Base-by-base conservation (phyloP, 495 filamentous ascomycete genomes). In the Annulohypoxylon moriforme region DNA sequence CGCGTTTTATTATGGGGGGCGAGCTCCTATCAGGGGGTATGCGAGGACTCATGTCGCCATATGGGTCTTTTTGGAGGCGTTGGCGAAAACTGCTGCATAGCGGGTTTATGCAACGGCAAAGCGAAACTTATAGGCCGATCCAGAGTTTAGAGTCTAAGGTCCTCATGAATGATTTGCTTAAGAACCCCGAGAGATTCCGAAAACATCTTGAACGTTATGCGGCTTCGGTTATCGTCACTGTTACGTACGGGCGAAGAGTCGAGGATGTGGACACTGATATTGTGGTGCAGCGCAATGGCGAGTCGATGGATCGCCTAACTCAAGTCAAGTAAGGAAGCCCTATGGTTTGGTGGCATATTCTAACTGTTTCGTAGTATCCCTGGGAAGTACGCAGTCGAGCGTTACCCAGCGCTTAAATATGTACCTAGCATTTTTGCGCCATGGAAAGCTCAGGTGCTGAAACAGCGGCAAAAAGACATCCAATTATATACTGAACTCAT, bases 201-300 rank as follows among this genome's bases (percentile, higher is more conserved):
- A 77, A 64, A 8, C 79, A 81, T 52, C 72, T 81, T 18, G 86
- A 89, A 72, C 81, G 88, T 29, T 90, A 88, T 70, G 86, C 88
- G 1, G 84, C 85, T 6, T 86, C 84, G 33, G 84, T 90, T 24
- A 86, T 89, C 33, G 85, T 88, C 22, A 87, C 81, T 18, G 85
- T 89, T 20, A 85, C 85, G 10, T 89, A 89, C 69, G 87, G 87
- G 5, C 82, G 87, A 27, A 77, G 87, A 25, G 86, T 89, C 14
- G 83, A 88, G 73, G 77, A 84, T 18, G 78, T 88, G 31, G 77
- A 85, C 31, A 84, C 84, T 16, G 79, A 85, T 50, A 78, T 85
- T 29, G 85, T 90, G 18, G 80, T 82, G 11, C 77, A 81, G 42
- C 80, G 85, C 18, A 86, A 89, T 42, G 75, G 64, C 47, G 78